These are phyloP conservation scores for Rhodotorula glutinis DNA, from an alignment of 1,284 basidiomycete genomes.

Conservation along the genomic window DNA sequence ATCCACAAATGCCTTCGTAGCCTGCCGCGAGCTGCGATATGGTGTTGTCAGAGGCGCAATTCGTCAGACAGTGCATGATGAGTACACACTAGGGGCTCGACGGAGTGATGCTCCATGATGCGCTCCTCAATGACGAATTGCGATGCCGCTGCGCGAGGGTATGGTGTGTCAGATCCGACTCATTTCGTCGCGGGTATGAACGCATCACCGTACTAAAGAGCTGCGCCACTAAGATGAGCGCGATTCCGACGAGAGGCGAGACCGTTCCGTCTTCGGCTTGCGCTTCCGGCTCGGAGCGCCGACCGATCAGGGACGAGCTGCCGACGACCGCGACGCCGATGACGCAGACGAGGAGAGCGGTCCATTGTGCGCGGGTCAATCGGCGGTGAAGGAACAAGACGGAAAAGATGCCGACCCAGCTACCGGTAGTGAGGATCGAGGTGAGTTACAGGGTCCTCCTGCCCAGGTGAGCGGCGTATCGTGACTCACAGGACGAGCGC, in stretches of 20 bases:
- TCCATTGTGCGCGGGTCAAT: conserved; percentile 64
- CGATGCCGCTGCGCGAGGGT: conserved; percentile 59
- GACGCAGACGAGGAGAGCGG: conserved; percentile 87
- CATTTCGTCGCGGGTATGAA: too few relatives aligned
- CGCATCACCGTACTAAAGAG: conserved; percentile 65
- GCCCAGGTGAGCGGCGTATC: conserved; percentile 52
- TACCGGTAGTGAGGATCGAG: background rate
- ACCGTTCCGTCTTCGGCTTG: conserved; percentile 47
- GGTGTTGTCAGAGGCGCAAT: background rate
- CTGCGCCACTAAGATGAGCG: conserved; percentile 94
- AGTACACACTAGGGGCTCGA: conserved; percentile 68
- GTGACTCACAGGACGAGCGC: conserved; percentile 92
- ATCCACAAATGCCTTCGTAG: conserved; percentile 89
- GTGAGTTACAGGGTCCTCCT: background rate
- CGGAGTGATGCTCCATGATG: conserved; percentile 80
- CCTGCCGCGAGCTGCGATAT: conserved; percentile 70
- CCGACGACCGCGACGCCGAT: conserved; percentile 86
- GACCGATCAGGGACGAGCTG: conserved; percentile 80
- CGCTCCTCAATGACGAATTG: conserved; percentile 96
- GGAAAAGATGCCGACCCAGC: conserved; percentile 85
- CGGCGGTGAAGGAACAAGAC: conserved; percentile 84
- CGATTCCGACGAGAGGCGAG: conserved; percentile 59
- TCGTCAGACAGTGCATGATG: too few relatives aligned
- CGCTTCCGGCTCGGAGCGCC: conserved; percentile 56
- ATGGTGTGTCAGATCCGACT: background rate